Conservation (phyloP, 805 yeast genomes). For the Yarrowia deformans region DNA sequence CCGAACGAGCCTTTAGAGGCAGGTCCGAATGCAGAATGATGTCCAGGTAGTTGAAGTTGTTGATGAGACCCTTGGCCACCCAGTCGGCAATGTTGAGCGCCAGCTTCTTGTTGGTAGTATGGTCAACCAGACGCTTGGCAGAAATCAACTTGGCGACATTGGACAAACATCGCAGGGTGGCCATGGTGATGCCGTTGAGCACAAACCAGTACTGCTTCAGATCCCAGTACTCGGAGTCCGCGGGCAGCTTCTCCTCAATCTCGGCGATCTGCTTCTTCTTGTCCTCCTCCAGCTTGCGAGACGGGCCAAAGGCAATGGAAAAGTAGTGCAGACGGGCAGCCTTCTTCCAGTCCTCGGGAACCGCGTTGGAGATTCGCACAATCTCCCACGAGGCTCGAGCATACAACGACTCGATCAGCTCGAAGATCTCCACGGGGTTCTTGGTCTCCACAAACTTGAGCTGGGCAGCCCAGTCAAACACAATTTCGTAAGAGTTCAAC, state of each 20-base stretch:
- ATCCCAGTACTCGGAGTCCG: constrained; percentile 34
- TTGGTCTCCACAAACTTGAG: constrained; percentile 26
- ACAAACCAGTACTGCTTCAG: constrained; percentile 34
- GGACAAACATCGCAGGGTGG: constrained; percentile 22
- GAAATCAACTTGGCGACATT: constrained; percentile 26
- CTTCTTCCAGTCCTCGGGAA: constrained; percentile 38
- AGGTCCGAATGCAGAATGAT: constrained; percentile 35
- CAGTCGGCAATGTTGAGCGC: constrained; percentile 34
- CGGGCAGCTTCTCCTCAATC: constrained; percentile 26
- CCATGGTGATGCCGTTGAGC: constrained; percentile 39
- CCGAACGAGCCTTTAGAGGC: constrained; percentile 32
- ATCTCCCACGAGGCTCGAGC: constrained; percentile 37
- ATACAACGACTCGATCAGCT: constrained; percentile 25
- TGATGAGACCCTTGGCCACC: constrained; percentile 34
- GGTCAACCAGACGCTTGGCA: constrained; percentile 26
- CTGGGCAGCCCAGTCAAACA: constrained; percentile 33
- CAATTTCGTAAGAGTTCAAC: constrained; percentile 25
- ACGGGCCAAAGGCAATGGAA: constrained; percentile 26
- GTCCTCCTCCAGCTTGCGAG: constrained; percentile 31
- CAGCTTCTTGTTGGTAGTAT: constrained; percentile 31
- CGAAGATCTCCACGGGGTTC: constrained; percentile 7
- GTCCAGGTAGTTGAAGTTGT: constrained; percentile 28
- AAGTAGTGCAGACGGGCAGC: constrained; percentile 30
- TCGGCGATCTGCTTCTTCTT: constrained; percentile 22
- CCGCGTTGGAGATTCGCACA: constrained; percentile 36